Percentiles rank a stretch among this genome's conserved stretches.
phyloP scores from a whole-genome alignment of 2,329 filamentous ascomycete genomes.

The Paracoccidioides brasiliensis region DNA sequence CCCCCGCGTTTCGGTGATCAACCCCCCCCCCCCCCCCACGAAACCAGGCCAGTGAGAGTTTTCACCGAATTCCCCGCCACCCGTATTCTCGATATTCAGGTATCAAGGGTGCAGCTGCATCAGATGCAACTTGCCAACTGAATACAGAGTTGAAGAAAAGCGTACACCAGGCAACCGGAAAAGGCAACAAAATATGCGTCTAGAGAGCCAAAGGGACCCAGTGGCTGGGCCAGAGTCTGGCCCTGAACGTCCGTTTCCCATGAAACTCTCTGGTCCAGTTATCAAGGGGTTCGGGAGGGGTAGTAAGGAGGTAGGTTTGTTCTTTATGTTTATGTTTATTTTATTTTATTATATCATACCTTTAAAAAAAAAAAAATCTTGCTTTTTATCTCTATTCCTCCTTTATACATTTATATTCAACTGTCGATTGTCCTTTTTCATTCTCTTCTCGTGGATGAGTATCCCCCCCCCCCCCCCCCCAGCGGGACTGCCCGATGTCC shows the following conservation, averaged over 20 bases:
- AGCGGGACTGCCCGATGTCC: too few relatives aligned
- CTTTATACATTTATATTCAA: background rate
- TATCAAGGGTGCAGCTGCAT: too few relatives aligned
- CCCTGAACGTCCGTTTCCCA: slow-evolving; percentile 65
- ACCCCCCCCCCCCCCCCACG: background rate
- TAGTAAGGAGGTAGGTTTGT: slow-evolving; percentile 61
- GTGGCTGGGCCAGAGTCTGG: slow-evolving; percentile 62
- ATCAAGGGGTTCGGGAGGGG: slow-evolving; percentile 89
- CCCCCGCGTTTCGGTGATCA: background rate
- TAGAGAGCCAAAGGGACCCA: slow-evolving; percentile 46
- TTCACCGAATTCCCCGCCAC: background rate
- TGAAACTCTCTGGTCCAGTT: slow-evolving; percentile 72
- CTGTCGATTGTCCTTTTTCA: too few relatives aligned
- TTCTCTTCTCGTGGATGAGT: too few relatives aligned
- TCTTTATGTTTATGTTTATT: background rate
- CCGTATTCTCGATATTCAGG: background rate
- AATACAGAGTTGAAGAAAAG: too few relatives aligned
- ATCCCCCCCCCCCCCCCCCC: too few relatives aligned
- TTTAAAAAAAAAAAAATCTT: background rate
- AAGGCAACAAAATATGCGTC: slow-evolving; percentile 25
- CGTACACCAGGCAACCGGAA: too few relatives aligned
- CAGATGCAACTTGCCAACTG: too few relatives aligned
- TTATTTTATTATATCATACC: slow-evolving; percentile 2
- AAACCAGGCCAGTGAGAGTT: background rate
- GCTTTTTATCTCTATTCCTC: background rate